Base-by-base conservation (phyloP, 164 flowering plant species). In the Sedum album region DNA sequence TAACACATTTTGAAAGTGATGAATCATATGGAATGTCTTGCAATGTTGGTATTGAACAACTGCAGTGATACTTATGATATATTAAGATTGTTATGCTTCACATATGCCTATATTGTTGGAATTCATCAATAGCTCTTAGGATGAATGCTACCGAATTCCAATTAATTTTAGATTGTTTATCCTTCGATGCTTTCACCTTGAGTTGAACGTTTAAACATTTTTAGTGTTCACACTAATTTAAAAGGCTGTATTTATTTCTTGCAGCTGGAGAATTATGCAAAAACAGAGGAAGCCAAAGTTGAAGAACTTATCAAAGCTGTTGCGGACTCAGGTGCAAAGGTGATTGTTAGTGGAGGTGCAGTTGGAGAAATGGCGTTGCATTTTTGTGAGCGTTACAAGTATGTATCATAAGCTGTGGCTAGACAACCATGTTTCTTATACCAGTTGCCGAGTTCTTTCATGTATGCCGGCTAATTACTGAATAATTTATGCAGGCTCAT, bases 311-410 rank as follows among this genome's bases (percentile, higher is more conserved):
- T 94, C 66, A 91, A 84, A 78, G 85, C 96, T 39, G 93, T 94
- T 70, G 97, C 96, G 13, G 95, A 89, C 31, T 86, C 97, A 4
- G 98, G 98, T 77, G 98, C 98, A 55, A 88, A 85, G 73, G 95
- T 94, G 39, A 86, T 94, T 79, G 97, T 91, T 65, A 94, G 98
- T 80, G 97, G 97, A 68, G 93, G 75, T 62, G 87, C 98, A 66
- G 95, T 94, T 76, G 98, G 98, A 73, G 97, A 94, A 76, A 91
- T 91, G 98, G 97, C 96, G 35, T 77, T 94, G 67, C 98, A 94
- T 78, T 94, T 94, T 72, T 94, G 98, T 78, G 98, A 94, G 74
- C 95, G 96, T 71, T 91, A 91, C 83, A 94, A 88, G 97, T 94
- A 84, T 38, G 61, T 49, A 18, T 26, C 15, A n/a, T 61, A 60